A percentile compares a stretch with the other conserved stretches of the same genome.
phyloP scores from a whole-genome alignment of 352 stramenopile genomes.

The Pseudoperonospora humuli region DNA sequence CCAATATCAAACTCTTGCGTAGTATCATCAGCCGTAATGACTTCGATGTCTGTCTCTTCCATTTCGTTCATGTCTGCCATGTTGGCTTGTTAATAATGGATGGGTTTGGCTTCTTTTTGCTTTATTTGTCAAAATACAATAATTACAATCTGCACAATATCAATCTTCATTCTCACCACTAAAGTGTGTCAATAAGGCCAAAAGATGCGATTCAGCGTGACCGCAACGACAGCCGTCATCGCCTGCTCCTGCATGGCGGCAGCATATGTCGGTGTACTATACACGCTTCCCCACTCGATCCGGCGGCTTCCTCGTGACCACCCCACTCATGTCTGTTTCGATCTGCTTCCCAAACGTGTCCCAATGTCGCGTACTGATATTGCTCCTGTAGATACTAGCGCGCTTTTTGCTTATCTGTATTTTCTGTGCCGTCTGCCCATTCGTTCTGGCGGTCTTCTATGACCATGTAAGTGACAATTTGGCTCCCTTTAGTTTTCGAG shows the following conservation, averaged over 20 bases:
- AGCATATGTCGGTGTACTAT: slow-evolving; percentile 83
- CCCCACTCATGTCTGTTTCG: slow-evolving; percentile 59
- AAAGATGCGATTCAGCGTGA: slow-evolving; percentile 81
- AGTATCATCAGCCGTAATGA: slow-evolving; percentile 76
- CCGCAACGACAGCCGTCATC: slow-evolving; percentile 48
- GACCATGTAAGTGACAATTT: slow-evolving; percentile 47
- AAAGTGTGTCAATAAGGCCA: background rate
- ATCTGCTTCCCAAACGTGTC: background rate
- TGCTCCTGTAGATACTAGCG: slow-evolving; percentile 56
- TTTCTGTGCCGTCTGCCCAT: slow-evolving; percentile 75
- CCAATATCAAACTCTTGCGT: slow-evolving; percentile 80
- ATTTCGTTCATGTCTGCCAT: slow-evolving; percentile 23
- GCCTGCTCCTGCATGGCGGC: slow-evolving; percentile 77
- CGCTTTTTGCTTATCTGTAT: slow-evolving; percentile 86
- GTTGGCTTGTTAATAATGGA: slow-evolving; percentile 22
- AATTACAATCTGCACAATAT: slow-evolving; percentile 35
- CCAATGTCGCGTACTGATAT: background rate
- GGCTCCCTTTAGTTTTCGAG: background rate
- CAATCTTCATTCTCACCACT: background rate
- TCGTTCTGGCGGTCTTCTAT: slow-evolving; percentile 76
- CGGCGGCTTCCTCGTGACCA: slow-evolving; percentile 74
- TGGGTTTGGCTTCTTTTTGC: slow-evolving; percentile 10
- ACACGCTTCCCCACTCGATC: slow-evolving; percentile 68
- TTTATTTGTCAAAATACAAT: slow-evolving; percentile 19
- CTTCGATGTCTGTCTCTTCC: slow-evolving; percentile 65